A percentile compares a stretch with the other conserved stretches of the same genome.
Conservation (phyloP, 768 basidiomycete species). For the Tulasnella calospora region DNA sequence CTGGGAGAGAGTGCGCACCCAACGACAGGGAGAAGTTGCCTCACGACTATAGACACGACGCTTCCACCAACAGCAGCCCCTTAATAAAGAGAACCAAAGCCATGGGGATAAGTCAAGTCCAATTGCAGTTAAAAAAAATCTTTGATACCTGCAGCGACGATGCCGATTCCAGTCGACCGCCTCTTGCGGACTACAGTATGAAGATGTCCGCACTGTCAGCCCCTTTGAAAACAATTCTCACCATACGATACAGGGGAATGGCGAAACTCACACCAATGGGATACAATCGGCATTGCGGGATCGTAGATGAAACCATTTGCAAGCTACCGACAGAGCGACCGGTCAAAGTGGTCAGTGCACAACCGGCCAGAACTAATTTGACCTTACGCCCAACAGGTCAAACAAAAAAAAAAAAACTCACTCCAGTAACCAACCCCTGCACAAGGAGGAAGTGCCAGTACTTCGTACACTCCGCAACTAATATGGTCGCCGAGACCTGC, state of each 20-base stretch:
- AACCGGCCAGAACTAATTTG: too few relatives aligned
- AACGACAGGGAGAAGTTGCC: slow-evolving; percentile 28
- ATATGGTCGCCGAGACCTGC: slow-evolving; percentile 53
- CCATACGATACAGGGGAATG: background rate
- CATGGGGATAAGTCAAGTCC: background rate
- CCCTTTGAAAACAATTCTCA: background rate
- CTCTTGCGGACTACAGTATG: slow-evolving; percentile 33
- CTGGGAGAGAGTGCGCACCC: slow-evolving; percentile 15
- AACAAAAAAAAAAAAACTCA: slow-evolving; percentile 30
- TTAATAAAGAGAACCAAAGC: background rate
- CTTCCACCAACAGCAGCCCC: slow-evolving; percentile 21
- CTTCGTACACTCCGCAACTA: slow-evolving; percentile 62
- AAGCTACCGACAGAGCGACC: slow-evolving; percentile 29
- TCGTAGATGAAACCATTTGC: slow-evolving; percentile 59
- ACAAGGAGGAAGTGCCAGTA: slow-evolving; percentile 80
- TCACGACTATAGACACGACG: slow-evolving; percentile 27
- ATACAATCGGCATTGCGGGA: slow-evolving; percentile 53
- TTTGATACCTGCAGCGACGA: slow-evolving; percentile 42
- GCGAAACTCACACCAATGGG: slow-evolving; percentile 64
- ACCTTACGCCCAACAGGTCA: too few relatives aligned
- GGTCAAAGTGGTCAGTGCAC: background rate
- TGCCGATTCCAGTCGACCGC: slow-evolving; percentile 54
- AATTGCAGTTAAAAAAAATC: background rate
- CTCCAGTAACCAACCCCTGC: slow-evolving; percentile 64
- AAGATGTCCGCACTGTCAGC: background rate